Evolutionary conservation across 495 filamentous ascomycete species (phyloP).

Genomic region (Aspergillus mulundensis): DNA sequence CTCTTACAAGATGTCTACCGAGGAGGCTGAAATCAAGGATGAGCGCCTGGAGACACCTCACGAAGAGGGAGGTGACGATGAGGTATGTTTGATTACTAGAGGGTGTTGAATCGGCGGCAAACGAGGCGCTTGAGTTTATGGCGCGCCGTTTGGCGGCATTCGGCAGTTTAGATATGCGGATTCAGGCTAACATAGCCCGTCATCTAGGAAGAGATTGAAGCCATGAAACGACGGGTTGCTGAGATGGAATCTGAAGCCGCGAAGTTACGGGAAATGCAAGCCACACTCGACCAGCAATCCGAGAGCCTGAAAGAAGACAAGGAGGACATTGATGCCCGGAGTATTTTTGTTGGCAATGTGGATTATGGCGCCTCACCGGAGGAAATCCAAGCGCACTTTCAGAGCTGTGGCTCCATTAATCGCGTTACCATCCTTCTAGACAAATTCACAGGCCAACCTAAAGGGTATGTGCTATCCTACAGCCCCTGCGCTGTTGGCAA

Average conservation of each 20-base stretch:
- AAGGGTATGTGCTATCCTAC: conserved; percentile 66
- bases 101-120: neutral
- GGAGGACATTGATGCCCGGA: conserved; percentile 92
- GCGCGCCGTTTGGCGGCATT: neutral
- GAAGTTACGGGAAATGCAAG: conserved; percentile 96
- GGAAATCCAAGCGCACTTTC: conserved; percentile 98
- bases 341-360: conserved; percentile 98
- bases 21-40: conserved; percentile 37
- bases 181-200: conserved; percentile 1
- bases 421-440: conserved; percentile 96
- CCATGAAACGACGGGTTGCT: conserved; percentile 95
- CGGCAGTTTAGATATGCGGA: neutral
- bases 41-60: conserved; percentile 35
- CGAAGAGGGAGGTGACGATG: conserved; percentile 42
- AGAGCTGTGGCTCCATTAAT: conserved; percentile 96
- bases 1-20: conserved; percentile 31
- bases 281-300: conserved; percentile 75
- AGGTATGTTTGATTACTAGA: conserved; percentile 27
- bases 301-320: conserved; percentile 84
- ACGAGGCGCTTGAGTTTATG: neutral
- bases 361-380: conserved; percentile 97
- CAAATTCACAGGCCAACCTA: conserved; percentile 97
- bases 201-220: conserved; percentile 83
- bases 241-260: conserved; percentile 99
- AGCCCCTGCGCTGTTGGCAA: neutral